A percentile compares a stretch with the other conserved stretches of the same genome.
phyloP scores from a whole-genome alignment of 139 green algal genomes.

The Picocystis salinarum region DNA sequence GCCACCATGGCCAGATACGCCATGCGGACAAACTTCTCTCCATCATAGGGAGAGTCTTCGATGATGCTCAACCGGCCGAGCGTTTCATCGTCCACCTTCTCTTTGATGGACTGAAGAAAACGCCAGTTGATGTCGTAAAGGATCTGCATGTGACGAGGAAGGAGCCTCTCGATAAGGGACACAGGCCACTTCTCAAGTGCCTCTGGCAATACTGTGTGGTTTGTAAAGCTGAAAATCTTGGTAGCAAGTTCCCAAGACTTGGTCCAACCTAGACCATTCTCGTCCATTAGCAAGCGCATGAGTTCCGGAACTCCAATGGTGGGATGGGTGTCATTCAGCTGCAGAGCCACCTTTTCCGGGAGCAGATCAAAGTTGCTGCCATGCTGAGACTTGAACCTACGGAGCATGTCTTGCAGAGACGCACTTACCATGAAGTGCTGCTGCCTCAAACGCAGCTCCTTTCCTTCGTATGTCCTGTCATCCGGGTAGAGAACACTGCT shows the following conservation, averaged over 20 bases:
- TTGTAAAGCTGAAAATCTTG: constrained; percentile 34
- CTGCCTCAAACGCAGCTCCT: constrained; percentile 96
- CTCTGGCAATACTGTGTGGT: constrained; percentile 9
- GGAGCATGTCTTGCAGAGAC: constrained; percentile 44
- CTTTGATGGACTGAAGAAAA: constrained; percentile 56
- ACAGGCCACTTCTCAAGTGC: constrained; percentile 3
- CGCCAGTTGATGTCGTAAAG: constrained; percentile 98
- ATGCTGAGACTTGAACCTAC: constrained; percentile 56
- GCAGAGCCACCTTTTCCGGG: constrained; percentile 73
- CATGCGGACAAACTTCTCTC: constrained; percentile 90
- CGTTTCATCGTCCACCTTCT: constrained; percentile 65
- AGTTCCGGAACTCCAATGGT: constrained; percentile 84
- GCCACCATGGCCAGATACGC: constrained; percentile 80
- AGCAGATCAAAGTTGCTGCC: constrained; percentile 40
- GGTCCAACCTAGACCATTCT: constrained; percentile 80
- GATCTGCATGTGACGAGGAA: constrained; percentile 94
- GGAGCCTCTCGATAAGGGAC: neutral
- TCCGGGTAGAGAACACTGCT: constrained; percentile 19
- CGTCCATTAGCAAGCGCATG: constrained; percentile 94
- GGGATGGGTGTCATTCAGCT: constrained; percentile 97
- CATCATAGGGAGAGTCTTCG: constrained; percentile 43
- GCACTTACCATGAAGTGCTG: constrained; percentile 91
- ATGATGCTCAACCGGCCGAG: constrained; percentile 86
- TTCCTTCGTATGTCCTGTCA: constrained; percentile 88
- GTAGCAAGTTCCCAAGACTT: constrained; percentile 66